These are phyloP conservation scores for Opeltia flavorubescens DNA, from an alignment of 495 filamentous ascomycete species.

Conservation along the genomic window DNA sequence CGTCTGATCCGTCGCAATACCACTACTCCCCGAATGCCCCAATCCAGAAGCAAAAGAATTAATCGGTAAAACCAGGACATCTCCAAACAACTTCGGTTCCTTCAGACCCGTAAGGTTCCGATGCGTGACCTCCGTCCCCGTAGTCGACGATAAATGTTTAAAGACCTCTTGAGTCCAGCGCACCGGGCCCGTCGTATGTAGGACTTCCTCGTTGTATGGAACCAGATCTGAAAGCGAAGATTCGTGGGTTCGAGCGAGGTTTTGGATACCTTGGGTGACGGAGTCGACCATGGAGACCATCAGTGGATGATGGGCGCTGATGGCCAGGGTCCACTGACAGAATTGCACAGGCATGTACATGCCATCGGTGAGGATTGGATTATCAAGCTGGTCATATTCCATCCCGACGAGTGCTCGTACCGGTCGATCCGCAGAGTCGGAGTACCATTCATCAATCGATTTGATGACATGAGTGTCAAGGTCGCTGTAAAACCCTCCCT, in stretches of 20 bases:
- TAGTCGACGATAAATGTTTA: constrained; percentile 16
- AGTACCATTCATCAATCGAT: constrained; percentile 35
- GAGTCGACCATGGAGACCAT: constrained; percentile 18
- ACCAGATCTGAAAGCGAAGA: constrained; percentile 14
- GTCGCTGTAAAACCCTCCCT: constrained; percentile 44
- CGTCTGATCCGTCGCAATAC: neutral
- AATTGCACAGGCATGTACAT: constrained; percentile 2
- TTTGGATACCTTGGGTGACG: constrained; percentile 20
- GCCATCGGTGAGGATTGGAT: neutral
- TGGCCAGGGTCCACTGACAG: constrained; percentile 9
- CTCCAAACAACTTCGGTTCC: constrained; percentile 22
- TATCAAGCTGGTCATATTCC: constrained; percentile 21
- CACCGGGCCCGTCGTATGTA: constrained; percentile 27
- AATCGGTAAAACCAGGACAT: constrained; percentile 27
- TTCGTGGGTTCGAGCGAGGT: constrained; percentile 15
- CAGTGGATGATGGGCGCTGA: constrained; percentile 1
- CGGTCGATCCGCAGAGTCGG: constrained; percentile 25
- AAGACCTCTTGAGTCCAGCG: constrained; percentile 25
- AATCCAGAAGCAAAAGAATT: constrained; percentile 23
- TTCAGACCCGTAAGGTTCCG: constrained; percentile 18
- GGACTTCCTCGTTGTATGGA: constrained; percentile 18
- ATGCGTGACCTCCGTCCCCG: constrained; percentile 15
- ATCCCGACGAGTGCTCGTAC: constrained; percentile 27
- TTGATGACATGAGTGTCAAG: constrained; percentile 40
- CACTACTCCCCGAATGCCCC: neutral